Conservation (phyloP, 2,329 filamentous ascomycete genomes). For the Colletotrichum ledebouriae region DNA sequence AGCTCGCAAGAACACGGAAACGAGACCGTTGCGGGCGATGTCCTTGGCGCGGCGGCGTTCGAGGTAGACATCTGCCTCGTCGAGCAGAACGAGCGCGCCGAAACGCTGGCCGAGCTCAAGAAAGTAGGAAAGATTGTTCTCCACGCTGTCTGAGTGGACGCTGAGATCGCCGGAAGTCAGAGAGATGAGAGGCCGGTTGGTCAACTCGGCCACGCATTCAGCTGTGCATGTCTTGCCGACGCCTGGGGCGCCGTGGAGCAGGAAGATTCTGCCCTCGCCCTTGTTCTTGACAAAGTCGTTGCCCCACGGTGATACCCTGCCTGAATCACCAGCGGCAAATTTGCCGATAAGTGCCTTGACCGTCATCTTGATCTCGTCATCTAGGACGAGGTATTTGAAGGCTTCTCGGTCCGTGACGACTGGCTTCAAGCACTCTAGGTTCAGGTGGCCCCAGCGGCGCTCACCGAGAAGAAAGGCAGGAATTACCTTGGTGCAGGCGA, state of each 20-base stretch:
- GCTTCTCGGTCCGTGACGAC: slow-evolving; percentile 61
- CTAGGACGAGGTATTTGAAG: slow-evolving; percentile 64
- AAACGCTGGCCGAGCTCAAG: slow-evolving; percentile 63
- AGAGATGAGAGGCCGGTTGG: slow-evolving; percentile 63
- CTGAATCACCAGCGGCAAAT: slow-evolving; percentile 55
- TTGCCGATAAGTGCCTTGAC: slow-evolving; percentile 63
- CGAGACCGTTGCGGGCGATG: slow-evolving; percentile 61
- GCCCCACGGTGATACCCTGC: slow-evolving; percentile 59
- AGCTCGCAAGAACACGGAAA: slow-evolving; percentile 63
- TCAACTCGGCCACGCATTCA: slow-evolving; percentile 66
- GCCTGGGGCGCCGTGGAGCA: slow-evolving; percentile 67
- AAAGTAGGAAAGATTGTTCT: slow-evolving; percentile 61
- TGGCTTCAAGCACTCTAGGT: slow-evolving; percentile 55
- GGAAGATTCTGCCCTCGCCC: slow-evolving; percentile 63
- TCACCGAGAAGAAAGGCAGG: slow-evolving; percentile 61
- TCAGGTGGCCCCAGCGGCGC: slow-evolving; percentile 60
- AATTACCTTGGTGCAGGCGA: slow-evolving; percentile 59
- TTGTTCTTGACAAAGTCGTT: slow-evolving; percentile 54
- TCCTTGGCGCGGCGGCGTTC: slow-evolving; percentile 62
- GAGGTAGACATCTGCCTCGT: slow-evolving; percentile 73
- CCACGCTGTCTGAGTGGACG: slow-evolving; percentile 54
- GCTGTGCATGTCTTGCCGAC: slow-evolving; percentile 71
- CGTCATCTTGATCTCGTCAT: slow-evolving; percentile 62
- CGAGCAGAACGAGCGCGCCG: slow-evolving; percentile 66
- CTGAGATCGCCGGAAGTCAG: slow-evolving; percentile 65